Percentiles rank a stretch among this genome's conserved stretches.
Conservation (phyloP, 106 monocot species). For the Posidonia australis region DNA sequence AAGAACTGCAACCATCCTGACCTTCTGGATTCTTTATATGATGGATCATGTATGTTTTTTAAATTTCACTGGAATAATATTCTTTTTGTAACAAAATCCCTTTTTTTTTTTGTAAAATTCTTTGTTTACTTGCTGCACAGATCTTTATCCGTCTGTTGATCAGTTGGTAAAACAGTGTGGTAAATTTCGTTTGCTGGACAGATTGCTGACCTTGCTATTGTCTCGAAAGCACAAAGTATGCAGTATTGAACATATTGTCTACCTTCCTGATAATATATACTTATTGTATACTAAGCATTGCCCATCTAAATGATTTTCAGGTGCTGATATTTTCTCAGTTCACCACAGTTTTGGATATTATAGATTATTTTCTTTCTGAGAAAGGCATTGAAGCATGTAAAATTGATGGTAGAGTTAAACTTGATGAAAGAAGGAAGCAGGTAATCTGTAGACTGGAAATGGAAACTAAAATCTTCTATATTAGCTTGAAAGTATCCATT, state of each 20-base stretch:
- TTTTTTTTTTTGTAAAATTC: background rate
- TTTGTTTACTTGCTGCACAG: constrained; percentile 14
- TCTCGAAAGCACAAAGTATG: constrained; percentile 74
- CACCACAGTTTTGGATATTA: constrained; percentile 76
- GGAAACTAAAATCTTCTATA: background rate
- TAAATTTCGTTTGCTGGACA: constrained; percentile 72
- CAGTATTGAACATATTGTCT: background rate
- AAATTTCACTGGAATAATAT: background rate
- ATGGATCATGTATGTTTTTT: constrained; percentile 39
- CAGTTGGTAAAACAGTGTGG: constrained; percentile 72
- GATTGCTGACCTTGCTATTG: constrained; percentile 55
- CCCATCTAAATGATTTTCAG: constrained; percentile 34
- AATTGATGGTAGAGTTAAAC: constrained; percentile 73
- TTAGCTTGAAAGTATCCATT: background rate
- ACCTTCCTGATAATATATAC: background rate
- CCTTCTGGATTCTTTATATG: constrained; percentile 61
- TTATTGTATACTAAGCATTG: background rate
- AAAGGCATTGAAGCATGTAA: constrained; percentile 60
- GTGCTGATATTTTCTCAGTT: constrained; percentile 89
- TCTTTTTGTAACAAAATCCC: background rate
- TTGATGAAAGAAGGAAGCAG: constrained; percentile 75
- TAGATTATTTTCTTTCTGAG: constrained; percentile 69
- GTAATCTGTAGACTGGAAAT: constrained; percentile 14
- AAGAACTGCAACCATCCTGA: constrained; percentile 96
- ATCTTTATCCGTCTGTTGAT: constrained; percentile 64